phyloP scores from a whole-genome alignment of 345 rosid species.

The Eucalyptus decipiens region DNA sequence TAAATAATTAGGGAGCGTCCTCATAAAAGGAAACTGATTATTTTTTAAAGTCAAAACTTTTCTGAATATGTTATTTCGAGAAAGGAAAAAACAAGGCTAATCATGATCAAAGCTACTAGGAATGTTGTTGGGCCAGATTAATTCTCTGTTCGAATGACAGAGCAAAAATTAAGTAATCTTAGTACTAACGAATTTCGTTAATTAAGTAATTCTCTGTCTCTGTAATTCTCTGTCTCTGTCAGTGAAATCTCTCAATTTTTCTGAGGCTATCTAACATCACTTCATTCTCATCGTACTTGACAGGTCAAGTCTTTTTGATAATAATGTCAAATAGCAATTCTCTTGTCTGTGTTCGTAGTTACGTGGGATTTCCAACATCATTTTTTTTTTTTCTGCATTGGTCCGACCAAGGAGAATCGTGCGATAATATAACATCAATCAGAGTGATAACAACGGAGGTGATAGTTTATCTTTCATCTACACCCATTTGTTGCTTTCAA shows the following conservation, averaged over 20 bases:
- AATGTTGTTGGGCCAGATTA: background rate
- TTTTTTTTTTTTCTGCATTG: background rate
- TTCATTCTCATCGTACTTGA: background rate
- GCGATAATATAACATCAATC: background rate
- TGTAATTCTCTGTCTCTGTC: background rate
- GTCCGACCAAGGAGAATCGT: background rate
- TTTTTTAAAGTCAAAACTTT: background rate
- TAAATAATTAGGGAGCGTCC: background rate
- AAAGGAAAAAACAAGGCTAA: background rate
- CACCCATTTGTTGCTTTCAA: no score
- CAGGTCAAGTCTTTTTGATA: background rate
- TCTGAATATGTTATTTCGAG: background rate
- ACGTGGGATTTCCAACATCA: background rate
- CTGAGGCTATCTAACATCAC: background rate
- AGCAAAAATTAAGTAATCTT: background rate
- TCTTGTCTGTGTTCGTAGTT: background rate
- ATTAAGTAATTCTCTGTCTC: no score
- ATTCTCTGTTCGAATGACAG: background rate
- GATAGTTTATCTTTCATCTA: no score
- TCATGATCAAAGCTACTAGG: background rate
- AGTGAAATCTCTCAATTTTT: background rate
- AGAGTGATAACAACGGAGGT: background rate
- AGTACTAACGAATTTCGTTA: background rate
- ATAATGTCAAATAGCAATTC: background rate
- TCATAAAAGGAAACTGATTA: background rate